Base-by-base conservation (phyloP, 2,329 filamentous ascomycete species). In the Fusarium lyarnte region DNA sequence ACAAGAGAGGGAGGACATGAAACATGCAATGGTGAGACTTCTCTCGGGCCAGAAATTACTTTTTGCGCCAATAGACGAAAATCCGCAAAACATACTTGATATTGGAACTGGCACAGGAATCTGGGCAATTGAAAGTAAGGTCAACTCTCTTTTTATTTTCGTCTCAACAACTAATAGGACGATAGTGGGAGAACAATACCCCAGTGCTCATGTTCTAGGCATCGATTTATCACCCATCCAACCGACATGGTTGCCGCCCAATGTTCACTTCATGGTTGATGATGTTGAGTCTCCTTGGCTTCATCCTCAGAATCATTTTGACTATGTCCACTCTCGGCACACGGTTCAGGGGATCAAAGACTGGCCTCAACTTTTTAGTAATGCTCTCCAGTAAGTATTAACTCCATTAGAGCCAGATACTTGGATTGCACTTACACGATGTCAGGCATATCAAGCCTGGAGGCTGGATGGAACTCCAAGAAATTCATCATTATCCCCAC, bases 321-420 rank as follows among this genome's bases (percentile, higher is more conserved):
- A 91, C 76, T 90, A 89, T 65, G 85, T 91, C 38, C 89, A 91
- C 75, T 85, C 86, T n/a, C 84, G 89, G 6, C 85, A 88, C 62
- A 86, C 87, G 3, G 85, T 87, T 19, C 85, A 87, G 82, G 87
- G 85, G 5, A 86, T 90, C 64, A 86, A 84, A 53, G 83, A 90
- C 74, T 90, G 88, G 88, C 82, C 82, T 4, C 81, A 76, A 19
- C 77, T 90, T 2, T 83, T 89, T 63, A 78, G 79, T 19, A 83
- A 49, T 35, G 62, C 73, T 5, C 45, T 77, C 8, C 64, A 74
- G 76, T 77, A 68, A 69, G 74, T 57, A 29, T 25, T 16, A 54
- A 39, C 9, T 17, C 21, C 27, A 13, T 31, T 25, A 55, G 13
- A 67, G 45, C 51, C 52, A 54, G 27, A 14, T 43, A 36, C 12